A percentile compares a stretch with the other conserved stretches of the same genome.
phyloP scores from a whole-genome alignment of 2,329 filamentous ascomycete genomes.

The Exserohilum turcica region DNA sequence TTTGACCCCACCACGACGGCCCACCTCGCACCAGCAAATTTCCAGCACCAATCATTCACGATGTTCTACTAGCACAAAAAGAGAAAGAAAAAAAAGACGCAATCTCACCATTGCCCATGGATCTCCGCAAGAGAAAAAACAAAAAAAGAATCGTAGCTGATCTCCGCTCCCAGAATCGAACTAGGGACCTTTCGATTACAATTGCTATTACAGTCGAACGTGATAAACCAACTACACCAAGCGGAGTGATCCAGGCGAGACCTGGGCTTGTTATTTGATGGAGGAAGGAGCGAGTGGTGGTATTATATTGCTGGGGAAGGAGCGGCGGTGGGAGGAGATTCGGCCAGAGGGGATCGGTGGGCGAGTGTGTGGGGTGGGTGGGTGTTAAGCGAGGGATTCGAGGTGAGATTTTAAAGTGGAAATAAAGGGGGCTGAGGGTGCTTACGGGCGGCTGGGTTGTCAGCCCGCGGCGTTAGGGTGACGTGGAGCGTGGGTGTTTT shows the following conservation, averaged over 20 bases:
- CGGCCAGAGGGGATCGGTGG: neutral
- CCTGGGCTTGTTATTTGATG: constrained; percentile 26
- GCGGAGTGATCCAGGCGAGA: constrained; percentile 26
- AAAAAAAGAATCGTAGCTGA: constrained; percentile 11
- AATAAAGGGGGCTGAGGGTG: too few relatives aligned
- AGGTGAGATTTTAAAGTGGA: too few relatives aligned
- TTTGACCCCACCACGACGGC: neutral
- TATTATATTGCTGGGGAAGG: neutral
- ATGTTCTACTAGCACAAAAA: neutral
- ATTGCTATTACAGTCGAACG: constrained; percentile 45
- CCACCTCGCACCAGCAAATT: neutral
- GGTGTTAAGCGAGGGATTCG: neutral
- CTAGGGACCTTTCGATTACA: constrained; percentile 44
- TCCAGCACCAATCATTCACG: neutral
- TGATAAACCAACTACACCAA: constrained; percentile 47
- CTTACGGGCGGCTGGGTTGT: too few relatives aligned
- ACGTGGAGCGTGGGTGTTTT: too few relatives aligned
- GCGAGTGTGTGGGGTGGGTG: neutral
- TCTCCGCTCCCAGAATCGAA: constrained; percentile 44
- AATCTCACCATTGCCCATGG: too few relatives aligned
- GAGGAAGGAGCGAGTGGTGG: neutral
- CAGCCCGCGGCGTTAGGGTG: too few relatives aligned
- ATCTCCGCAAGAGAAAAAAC: neutral
- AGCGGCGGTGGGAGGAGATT: too few relatives aligned
- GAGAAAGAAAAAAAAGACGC: neutral